Evolutionary conservation across 495 filamentous ascomycete genomes (phyloP).

Genomic region (Amniculicola lignicola): DNA sequence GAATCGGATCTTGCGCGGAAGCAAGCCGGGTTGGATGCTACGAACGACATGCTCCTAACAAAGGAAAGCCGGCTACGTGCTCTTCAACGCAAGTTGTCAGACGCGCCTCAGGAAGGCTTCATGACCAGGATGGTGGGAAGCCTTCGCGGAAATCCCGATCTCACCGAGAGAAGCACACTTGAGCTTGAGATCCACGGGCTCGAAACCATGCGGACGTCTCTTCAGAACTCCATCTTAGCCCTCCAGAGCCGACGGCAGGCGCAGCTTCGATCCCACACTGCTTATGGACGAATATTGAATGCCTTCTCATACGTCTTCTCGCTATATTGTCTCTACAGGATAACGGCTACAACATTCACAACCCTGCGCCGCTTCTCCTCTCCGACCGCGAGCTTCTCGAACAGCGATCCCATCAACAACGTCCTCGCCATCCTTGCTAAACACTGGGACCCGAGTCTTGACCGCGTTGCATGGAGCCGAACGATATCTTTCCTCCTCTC

Average conservation of each 20-base stretch:
- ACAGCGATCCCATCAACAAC: slow-evolving; percentile 73
- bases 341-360: slow-evolving; percentile 63
- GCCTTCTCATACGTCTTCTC: slow-evolving; percentile 61
- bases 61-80: slow-evolving; percentile 66
- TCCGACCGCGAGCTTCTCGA: slow-evolving; percentile 54
- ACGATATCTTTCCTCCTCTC: slow-evolving; percentile 76
- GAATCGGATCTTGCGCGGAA: slow-evolving; percentile 70
- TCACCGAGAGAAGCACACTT: slow-evolving; percentile 61
- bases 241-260: slow-evolving; percentile 57
- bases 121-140: slow-evolving; percentile 64
- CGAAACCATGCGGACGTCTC: slow-evolving; percentile 66
- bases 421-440: slow-evolving; percentile 69
- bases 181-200: slow-evolving; percentile 75
- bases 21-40: slow-evolving; percentile 68
- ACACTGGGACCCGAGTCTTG: slow-evolving; percentile 68
- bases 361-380: slow-evolving; percentile 55
- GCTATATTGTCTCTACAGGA: slow-evolving; percentile 72
- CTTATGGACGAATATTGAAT: slow-evolving; percentile 57
- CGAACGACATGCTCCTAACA: slow-evolving; percentile 66
- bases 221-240: slow-evolving; percentile 57
- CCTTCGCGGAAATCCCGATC: slow-evolving; percentile 60
- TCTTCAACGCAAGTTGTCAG: slow-evolving; percentile 61
- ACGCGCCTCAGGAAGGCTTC: slow-evolving; percentile 53
- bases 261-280: slow-evolving; percentile 60
- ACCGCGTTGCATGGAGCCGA: slow-evolving; percentile 68